Evolutionary conservation across 1,284 basidiomycete species (phyloP).

Genomic region (Trametes sp.): DNA sequence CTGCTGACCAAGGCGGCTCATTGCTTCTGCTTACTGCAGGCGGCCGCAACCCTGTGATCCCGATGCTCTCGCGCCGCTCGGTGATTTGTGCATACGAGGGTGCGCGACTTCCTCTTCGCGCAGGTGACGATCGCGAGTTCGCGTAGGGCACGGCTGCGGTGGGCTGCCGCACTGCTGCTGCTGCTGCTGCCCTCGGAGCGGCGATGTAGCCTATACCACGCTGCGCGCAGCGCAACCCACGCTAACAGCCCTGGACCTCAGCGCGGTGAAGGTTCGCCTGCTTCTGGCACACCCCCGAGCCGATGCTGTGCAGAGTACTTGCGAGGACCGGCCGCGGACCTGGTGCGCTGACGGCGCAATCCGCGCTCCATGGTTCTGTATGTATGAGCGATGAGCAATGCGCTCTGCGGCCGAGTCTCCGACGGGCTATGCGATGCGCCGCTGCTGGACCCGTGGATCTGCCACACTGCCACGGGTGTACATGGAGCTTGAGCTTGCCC

Average conservation of each 20-base stretch:
- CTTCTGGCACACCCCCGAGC: neutral
- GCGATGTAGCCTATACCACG: neutral
- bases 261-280: too few species aligned
- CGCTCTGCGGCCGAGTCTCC: neutral
- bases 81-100: neutral
- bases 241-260: neutral
- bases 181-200: neutral
- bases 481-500: neutral
- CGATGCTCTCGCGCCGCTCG: too few species aligned
- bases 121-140: neutral
- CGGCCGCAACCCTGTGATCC: neutral
- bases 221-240: neutral
- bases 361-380: neutral
- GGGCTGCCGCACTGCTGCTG: too few species aligned
- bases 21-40: neutral
- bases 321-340: neutral
- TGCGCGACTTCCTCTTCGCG: neutral
- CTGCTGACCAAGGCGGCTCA: neutral
- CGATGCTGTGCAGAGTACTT: neutral
- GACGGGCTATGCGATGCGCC: neutral
- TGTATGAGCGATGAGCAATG: too few species aligned
- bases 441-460: neutral
- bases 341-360: neutral
- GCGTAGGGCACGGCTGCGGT: neutral
- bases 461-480: neutral